Conservation (phyloP, 1,284 basidiomycete species). For the Sanguinoderma infundibulare region DNA sequence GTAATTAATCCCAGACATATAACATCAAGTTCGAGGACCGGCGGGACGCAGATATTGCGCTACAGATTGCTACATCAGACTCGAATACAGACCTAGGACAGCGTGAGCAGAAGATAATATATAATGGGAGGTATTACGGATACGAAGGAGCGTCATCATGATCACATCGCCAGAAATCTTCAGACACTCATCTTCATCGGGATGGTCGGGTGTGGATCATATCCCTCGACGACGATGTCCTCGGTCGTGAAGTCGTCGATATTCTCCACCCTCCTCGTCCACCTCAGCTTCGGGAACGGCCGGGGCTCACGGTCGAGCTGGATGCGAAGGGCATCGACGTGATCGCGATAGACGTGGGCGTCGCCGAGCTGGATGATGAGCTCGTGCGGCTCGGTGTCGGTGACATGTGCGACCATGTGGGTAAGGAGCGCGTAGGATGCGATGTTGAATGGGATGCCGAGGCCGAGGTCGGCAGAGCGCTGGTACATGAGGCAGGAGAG, state of each 20-base stretch:
- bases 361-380: slow-evolving; percentile 95
- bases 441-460: slow-evolving; percentile 99
- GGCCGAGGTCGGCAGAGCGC: slow-evolving; percentile 94
- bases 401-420: slow-evolving; percentile 95
- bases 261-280: slow-evolving; percentile 66
- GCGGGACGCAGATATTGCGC: too few species aligned
- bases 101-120: too few species aligned
- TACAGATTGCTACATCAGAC: too few species aligned
- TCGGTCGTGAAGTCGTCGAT: slow-evolving; percentile 86
- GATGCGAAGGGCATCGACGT: slow-evolving; percentile 83
- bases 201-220: slow-evolving; percentile 86
- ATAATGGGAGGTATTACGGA: too few species aligned
- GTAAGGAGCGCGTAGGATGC: slow-evolving; percentile 96
- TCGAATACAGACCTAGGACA: too few species aligned
- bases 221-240: slow-evolving; percentile 88
- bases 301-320: slow-evolving; percentile 84
- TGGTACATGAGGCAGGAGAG: slow-evolving; percentile 98
- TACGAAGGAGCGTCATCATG: too few species aligned
- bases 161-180: too few species aligned
- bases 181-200: slow-evolving; percentile 98
- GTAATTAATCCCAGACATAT: too few species aligned
- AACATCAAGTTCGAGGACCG: too few species aligned
- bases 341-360: slow-evolving; percentile 95
- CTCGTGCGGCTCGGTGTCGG: slow-evolving; percentile 85
- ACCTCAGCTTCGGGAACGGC: slow-evolving; percentile 83